Evolutionary conservation across 495 filamentous ascomycete genomes (phyloP).

Genomic region (Hyaloscypha hepaticicola): DNA sequence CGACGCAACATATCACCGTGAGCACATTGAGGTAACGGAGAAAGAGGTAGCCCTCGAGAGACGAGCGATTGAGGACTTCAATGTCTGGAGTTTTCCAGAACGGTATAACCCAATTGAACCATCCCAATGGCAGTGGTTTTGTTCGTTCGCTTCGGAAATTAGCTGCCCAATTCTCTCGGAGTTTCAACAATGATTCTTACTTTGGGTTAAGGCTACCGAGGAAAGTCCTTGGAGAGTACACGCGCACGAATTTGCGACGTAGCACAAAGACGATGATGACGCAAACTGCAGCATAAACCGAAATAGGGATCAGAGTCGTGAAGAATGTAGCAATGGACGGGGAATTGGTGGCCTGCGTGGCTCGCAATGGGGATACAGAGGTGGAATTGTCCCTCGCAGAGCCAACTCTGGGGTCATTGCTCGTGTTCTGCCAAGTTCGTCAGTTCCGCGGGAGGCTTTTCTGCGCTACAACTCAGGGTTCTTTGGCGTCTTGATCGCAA

Average conservation of each 20-base stretch:
- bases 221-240: conserved; percentile 87
- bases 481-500: not conserved
- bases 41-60: conserved; percentile 83
- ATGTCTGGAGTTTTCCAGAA: conserved; percentile 80
- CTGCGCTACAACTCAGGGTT: not conserved
- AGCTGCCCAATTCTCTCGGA: not conserved
- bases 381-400: conserved; percentile 30
- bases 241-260: conserved; percentile 66
- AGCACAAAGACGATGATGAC: conserved; percentile 71
- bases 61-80: conserved; percentile 82
- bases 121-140: conserved; percentile 62
- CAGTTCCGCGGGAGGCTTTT: not conserved
- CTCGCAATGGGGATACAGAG: conserved; percentile 18
- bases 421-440: conserved; percentile 4
- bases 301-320: conserved; percentile 68
- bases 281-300: conserved; percentile 64
- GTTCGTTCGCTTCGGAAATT: conserved; percentile 57
- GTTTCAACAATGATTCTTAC: conserved; percentile 33
- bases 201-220: conserved; percentile 67
- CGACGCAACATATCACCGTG: conserved; percentile 70
- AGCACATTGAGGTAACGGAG: conserved; percentile 81
- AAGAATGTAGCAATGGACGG: conserved; percentile 45
- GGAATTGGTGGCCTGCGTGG: conserved; percentile 28
- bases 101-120: conserved; percentile 70
- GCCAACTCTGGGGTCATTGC: conserved; percentile 30